Evolutionary conservation across 257 asterid species (phyloP).

Genomic region (Lithospermum erythrorhizon): DNA sequence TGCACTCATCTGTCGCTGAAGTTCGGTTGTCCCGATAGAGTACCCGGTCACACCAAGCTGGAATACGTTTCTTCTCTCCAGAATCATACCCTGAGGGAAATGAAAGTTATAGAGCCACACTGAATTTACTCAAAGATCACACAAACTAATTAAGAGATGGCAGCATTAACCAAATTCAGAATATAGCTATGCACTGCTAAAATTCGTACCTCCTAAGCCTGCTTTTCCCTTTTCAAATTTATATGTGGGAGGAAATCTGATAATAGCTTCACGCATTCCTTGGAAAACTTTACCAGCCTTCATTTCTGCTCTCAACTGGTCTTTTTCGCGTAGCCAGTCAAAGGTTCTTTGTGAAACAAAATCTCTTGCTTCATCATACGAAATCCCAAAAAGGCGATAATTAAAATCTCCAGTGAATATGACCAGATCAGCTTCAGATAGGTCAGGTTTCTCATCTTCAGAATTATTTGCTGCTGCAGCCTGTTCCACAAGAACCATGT

Average conservation of each 20-base stretch:
- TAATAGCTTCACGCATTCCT: slow-evolving; percentile 94
- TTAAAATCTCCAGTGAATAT: slow-evolving; percentile 81
- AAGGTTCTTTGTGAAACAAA: slow-evolving; percentile 96
- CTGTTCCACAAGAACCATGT: slow-evolving; percentile 19
- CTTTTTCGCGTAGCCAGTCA: slow-evolving; percentile 97
- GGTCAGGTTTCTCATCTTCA: slow-evolving; percentile 73
- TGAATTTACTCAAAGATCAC: not conserved
- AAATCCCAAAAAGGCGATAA: slow-evolving; percentile 90
- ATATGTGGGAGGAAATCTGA: slow-evolving; percentile 92
- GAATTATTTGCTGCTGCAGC: slow-evolving; percentile 32
- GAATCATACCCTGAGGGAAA: slow-evolving; percentile 73
- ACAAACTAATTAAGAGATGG: not conserved
- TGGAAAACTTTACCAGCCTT: slow-evolving; percentile 87
- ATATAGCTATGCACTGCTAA: not conserved
- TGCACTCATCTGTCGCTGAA: slow-evolving; percentile 47
- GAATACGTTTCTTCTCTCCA: slow-evolving; percentile 94
- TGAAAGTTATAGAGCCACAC: not conserved
- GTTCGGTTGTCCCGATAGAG: slow-evolving; percentile 67
- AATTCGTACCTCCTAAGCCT: slow-evolving; percentile 75
- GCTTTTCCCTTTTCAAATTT: slow-evolving; percentile 87
- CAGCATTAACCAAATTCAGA: not conserved
- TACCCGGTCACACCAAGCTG: slow-evolving; percentile 97
- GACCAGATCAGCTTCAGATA: slow-evolving; percentile 89
- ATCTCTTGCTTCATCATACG: slow-evolving; percentile 95
- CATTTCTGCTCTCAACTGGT: slow-evolving; percentile 86